Base-by-base conservation (phyloP, 768 basidiomycete genomes). In the Macrolepiota dolichaula region DNA sequence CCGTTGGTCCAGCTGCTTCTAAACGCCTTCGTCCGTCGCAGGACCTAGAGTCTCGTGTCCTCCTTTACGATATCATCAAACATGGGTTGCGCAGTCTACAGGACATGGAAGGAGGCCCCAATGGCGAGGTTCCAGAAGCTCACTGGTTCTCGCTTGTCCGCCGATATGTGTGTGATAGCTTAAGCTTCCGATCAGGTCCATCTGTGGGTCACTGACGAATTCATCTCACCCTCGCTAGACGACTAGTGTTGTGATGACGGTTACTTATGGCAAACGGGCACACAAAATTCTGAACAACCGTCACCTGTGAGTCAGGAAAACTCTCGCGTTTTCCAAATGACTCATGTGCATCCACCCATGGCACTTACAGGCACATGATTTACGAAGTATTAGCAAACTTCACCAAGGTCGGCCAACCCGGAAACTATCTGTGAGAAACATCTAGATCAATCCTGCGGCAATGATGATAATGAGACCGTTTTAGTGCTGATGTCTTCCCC, bases 91-190 rank as follows among this genome's bases (percentile, higher is more conserved):
- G 61, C 19, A 63, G 67, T 29, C 52, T 65, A n/a, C 40, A 66
- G 17, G 63, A 66, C 25, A 57, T 65, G 37, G 36, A 58, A 9
- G 64, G 65, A 19, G 64, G 64, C 11, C 60, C 63, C 9, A 62
- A 64, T 24, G 68, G 66, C n/a, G 66, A 67, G 47, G 68, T 69
- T 29, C 66, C 69, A 2, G 70, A 72, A 37, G 62, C 32, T 32
- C 71, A 72, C 61, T 72, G 71, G 71, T 71, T 70, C 52, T 66
- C 69, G 2, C 51, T 71, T 4, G 58, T 72, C 19, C 65, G 71
- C 25, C 66, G 71, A 51, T 72, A 70, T 58, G 71, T 71, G 54
- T 61, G 68, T 63, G 36, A 46, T 24, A 25, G 40, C 10, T 24
- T 37, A 29, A 24, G 44, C 37, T 27, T 35, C 49, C 22, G 32